Conservation (phyloP, 352 stramenopile genomes). For the Phytopythium vexans region DNA sequence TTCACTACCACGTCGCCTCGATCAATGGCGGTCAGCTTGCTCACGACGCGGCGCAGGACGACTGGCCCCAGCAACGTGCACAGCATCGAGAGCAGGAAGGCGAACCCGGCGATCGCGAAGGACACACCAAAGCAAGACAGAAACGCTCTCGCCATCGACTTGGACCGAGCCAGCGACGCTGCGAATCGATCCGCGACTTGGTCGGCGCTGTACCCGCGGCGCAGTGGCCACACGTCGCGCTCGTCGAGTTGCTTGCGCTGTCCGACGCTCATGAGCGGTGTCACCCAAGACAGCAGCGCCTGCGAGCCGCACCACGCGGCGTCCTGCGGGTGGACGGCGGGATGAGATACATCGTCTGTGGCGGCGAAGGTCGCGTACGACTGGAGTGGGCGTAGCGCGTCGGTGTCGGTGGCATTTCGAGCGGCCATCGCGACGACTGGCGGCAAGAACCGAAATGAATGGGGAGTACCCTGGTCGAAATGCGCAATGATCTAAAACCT, state of each 20-base stretch:
- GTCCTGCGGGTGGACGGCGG: slow-evolving; percentile 17
- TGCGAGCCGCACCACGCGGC: slow-evolving; percentile 26
- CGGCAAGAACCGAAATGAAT: no score
- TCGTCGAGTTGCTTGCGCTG: slow-evolving; percentile 37
- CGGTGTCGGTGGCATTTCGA: no score
- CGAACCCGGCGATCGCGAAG: slow-evolving; percentile 33
- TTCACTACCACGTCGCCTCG: no score
- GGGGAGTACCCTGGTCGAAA: no score
- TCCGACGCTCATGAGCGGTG: slow-evolving; percentile 33
- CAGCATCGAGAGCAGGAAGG: slow-evolving; percentile 39
- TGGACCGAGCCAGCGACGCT: slow-evolving; percentile 13
- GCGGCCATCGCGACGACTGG: no score
- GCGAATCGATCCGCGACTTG: slow-evolving; percentile 21
- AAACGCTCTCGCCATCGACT: slow-evolving; percentile 29
- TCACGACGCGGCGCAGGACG: slow-evolving; percentile 38
- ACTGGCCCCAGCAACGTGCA: slow-evolving; percentile 43
- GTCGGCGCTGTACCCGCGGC: slow-evolving; percentile 20
- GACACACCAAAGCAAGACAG: slow-evolving; percentile 27
- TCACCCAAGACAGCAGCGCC: slow-evolving; percentile 39
- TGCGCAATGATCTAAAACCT: no score
- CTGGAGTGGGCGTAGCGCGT: slow-evolving; percentile 11
- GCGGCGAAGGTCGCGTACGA: slow-evolving; percentile 25
- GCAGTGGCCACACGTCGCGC: slow-evolving; percentile 38
- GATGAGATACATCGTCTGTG: neutral
- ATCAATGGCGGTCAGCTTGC: slow-evolving; percentile 20